A percentile compares a stretch with the other conserved stretches of the same genome.
phyloP scores from a whole-genome alignment of 495 filamentous ascomycete species.

The Penicillium mononematosum region DNA sequence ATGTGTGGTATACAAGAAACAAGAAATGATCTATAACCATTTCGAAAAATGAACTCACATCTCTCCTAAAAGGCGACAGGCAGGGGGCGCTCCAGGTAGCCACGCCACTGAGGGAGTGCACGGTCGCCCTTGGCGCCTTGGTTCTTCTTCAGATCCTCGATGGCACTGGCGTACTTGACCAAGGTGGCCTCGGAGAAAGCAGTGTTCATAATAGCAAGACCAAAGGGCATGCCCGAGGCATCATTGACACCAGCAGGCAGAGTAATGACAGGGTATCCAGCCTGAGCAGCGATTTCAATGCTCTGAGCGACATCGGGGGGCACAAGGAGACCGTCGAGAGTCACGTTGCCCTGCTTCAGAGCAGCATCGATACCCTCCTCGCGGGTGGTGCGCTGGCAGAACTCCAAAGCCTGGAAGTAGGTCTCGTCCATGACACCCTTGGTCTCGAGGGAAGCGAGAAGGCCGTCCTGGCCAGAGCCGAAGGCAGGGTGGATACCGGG shows the following conservation, averaged over 20 bases:
- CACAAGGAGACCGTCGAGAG: conserved; percentile 60
- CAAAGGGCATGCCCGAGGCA: conserved; percentile 66
- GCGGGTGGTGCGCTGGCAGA: conserved; percentile 56
- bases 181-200: conserved; percentile 62
- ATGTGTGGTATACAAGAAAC: conserved; percentile 7
- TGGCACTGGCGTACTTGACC: conserved; percentile 64
- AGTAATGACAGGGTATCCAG: conserved; percentile 70
- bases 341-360: conserved; percentile 46
- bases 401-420: conserved; percentile 63
- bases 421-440: conserved; percentile 62
- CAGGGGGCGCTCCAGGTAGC: conserved; percentile 50
- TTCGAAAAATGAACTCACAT: background rate
- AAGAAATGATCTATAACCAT: background rate
- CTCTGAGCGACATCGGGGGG: conserved; percentile 66
- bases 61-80: conserved; percentile 40
- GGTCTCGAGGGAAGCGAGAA: conserved; percentile 58
- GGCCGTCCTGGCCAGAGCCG: conserved; percentile 66
- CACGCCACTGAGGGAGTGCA: conserved; percentile 52
- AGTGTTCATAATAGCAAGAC: conserved; percentile 63
- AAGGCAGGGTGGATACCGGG: conserved; percentile 64
- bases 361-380: conserved; percentile 70
- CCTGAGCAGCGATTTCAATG: conserved; percentile 54
- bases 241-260: conserved; percentile 57
- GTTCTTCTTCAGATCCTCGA: conserved; percentile 60
- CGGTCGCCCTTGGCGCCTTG: conserved; percentile 40